Base-by-base conservation (phyloP, 352 stramenopile species). In the Saprolegnia parasitica region DNA sequence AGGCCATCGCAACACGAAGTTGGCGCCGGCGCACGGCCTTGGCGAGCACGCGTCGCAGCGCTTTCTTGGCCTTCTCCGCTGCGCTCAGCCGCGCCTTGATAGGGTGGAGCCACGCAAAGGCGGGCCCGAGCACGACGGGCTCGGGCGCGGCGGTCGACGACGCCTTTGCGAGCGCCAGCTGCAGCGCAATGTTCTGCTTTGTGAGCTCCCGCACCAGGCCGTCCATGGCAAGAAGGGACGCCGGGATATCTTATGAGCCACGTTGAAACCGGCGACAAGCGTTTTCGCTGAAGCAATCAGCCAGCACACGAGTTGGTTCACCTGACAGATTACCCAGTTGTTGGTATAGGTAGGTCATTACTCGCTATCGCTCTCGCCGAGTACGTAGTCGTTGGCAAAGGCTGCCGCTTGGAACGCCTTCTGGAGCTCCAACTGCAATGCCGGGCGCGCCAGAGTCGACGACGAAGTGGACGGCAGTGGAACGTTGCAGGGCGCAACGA, bases 171-270 rank as follows among this genome's bases (percentile, higher is more conserved):
- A 67, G n/a, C 29, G 49, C n/a, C 21, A 67, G 39, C 40, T 67
- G 58, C 37, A 67, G 39, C n/a, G 58, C 58, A 21, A 67, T 67
- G 42, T 67, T 67, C 24, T 67, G 58, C 58, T 56, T 54, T 13
- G 58, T 56, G n/a, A 67, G 58, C 42, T 67, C 37, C 11, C n/a
- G 49, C 40, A 67, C 58, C 13, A 49, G 42, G 42, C 10, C 42
- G 3, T 49, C 42, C 42, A 49, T 49, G 13, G 13, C 11, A n/a
- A 15, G 3, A 49, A 4, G 10, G 13, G 3, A n/a, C n/a, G n/a
- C n/a, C n/a, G n/a, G n/a, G n/a, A n/a, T n/a, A n/a, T n/a, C n/a
- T n/a, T 49, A 35, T 6, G 29, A 35, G 5, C 29, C 29, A 2
- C 2, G 29, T 35, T 2, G 29, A 35, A 35, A 35, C 29, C 2